Evolutionary conservation across 2,329 filamentous ascomycete genomes (phyloP).

Genomic region (Penicillium sp.): DNA sequence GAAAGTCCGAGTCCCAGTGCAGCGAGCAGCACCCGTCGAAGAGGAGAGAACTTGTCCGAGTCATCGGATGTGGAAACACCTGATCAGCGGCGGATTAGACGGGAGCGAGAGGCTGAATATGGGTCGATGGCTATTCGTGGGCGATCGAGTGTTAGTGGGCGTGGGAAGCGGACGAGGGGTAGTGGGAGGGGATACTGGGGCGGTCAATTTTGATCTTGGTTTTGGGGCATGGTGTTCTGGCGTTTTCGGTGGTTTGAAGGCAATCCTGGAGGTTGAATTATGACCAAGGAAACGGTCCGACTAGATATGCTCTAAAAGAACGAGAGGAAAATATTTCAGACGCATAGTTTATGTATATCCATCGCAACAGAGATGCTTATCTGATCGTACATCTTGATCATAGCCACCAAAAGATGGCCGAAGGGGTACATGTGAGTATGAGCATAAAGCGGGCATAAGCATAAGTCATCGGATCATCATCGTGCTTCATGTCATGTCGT

Average conservation of each 20-base stretch:
- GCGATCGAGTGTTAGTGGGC: slow-evolving; percentile 25
- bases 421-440: not conserved
- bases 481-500: slow-evolving; percentile 23
- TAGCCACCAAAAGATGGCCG: slow-evolving; percentile 13
- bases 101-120: slow-evolving; percentile 33
- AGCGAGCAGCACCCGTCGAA: not conserved
- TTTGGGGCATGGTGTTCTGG: not conserved
- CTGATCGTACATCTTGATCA: slow-evolving; percentile 24
- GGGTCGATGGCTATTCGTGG: slow-evolving; percentile 38
- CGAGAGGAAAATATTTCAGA: not conserved
- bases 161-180: slow-evolving; percentile 19
- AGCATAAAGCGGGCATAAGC: slow-evolving; percentile 15
- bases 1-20: slow-evolving; percentile 1
- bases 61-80: slow-evolving; percentile 9
- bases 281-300: no score
- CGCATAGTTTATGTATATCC: slow-evolving; percentile 2
- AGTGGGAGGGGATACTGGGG: slow-evolving; percentile 18
- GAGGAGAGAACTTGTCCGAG: not conserved
- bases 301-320: not conserved
- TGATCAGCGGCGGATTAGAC: slow-evolving; percentile 22
- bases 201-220: slow-evolving; percentile 7
- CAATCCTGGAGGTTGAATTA: no score
- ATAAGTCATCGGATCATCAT: slow-evolving; percentile 24
- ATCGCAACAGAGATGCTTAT: slow-evolving; percentile 6
- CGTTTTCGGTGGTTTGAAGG: not conserved